Base-by-base conservation (phyloP, 495 filamentous ascomycete species). In the Xylaria intraflava region DNA sequence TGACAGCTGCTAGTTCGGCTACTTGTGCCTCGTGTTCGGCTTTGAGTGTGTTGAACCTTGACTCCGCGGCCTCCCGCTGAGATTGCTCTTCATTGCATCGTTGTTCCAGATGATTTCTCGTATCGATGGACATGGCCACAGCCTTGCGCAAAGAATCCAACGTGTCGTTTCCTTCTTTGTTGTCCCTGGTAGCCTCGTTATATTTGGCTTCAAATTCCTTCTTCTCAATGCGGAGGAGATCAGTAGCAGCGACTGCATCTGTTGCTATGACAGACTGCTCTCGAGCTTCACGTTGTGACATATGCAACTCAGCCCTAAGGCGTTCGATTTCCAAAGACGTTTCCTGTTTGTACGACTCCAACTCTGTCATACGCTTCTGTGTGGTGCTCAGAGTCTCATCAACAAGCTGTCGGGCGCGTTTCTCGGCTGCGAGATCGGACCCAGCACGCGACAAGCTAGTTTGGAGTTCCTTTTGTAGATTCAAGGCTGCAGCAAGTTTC, bases 371-470 rank as follows among this genome's bases (percentile, higher is more conserved):
- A 22, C 92, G 82, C 68, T 83, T 87, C 58, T 95, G 82, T 16
- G 90, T 86, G 17, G 88, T 87, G 48, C 85, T 85, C 9, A 86
- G 81, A 1, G 87, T 92, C 50, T 95, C 92, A 60, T 99, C 93
- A 0, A 93, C 90, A 5, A 95, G 71, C 63, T 88, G 83, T 27
- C 88, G 78, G 4, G 86, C 83, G 48, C 81, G 86, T 60, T 77
- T 87, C 64, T 99, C 94, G 8, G 88, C 82, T 26, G 88, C 80
- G 10, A 96, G 70, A 39, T 96, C 90, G 12, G 72, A 67, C 6
- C 70, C 77, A 53, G 91, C 60, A 39, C 79, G 70, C 17, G 91
- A 84, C 14, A 94, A 59, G 51, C 82, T 83, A 27, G 78, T 73
- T 52, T 84, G 85, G 12, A 95, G 73, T 46, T 93, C 89, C 11